phyloP scores from a whole-genome alignment of 1,284 basidiomycete genomes.

The Leccinum pallidistipes region DNA sequence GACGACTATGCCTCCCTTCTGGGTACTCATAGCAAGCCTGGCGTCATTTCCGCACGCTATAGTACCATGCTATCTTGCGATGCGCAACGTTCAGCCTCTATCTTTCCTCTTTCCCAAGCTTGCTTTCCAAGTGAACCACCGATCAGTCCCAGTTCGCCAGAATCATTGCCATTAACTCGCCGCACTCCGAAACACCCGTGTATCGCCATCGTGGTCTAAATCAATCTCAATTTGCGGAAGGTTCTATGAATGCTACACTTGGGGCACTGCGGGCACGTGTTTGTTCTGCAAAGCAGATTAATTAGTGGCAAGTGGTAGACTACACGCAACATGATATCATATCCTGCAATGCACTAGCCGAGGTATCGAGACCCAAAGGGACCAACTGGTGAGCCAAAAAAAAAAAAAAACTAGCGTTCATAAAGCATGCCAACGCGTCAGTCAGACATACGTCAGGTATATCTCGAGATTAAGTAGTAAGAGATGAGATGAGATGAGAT shows the following conservation, averaged over 20 bases:
- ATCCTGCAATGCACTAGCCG: not conserved
- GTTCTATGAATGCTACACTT: not conserved
- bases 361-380: constrained; percentile 1
- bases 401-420: not conserved
- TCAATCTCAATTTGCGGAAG: not conserved
- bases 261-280: not conserved
- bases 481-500: not conserved
- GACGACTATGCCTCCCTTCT: not conserved
- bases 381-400: not conserved
- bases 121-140: not conserved
- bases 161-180: not conserved
- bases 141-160: not conserved
- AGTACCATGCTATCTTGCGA: not conserved
- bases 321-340: constrained; percentile 8
- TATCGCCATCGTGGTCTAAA: not conserved
- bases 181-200: not conserved
- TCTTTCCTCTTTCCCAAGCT: not conserved
- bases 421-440: not conserved
- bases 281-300: not conserved
- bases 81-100: not conserved
- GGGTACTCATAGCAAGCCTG: not conserved
- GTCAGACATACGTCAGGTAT: not conserved
- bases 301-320: not conserved
- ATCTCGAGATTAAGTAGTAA: not conserved
- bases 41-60: not conserved